Conservation (phyloP, 345 rosid species). For the Draba incana region DNA sequence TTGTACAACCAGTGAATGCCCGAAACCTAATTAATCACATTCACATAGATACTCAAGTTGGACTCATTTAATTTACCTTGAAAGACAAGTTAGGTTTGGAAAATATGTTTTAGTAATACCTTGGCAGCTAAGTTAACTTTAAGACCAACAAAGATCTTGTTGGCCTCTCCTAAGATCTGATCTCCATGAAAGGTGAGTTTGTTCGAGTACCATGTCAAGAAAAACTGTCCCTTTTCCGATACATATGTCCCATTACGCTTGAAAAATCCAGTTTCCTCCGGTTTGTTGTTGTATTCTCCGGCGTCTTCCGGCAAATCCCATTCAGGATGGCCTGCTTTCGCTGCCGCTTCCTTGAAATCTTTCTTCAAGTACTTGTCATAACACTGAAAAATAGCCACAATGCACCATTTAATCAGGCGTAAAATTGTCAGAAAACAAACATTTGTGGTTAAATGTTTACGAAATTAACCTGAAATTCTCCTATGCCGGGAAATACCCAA, state of each 20-base stretch:
- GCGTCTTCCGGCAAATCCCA: slow-evolving; percentile 81
- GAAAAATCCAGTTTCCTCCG: slow-evolving; percentile 68
- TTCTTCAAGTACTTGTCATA: slow-evolving; percentile 66
- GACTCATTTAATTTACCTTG: slow-evolving; percentile 21
- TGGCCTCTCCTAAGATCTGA: slow-evolving; percentile 78
- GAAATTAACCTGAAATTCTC: slow-evolving; percentile 71
- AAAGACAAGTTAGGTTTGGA: neutral
- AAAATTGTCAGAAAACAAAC: neutral
- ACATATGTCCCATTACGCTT: slow-evolving; percentile 60
- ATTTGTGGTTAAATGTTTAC: neutral
- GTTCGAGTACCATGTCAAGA: slow-evolving; percentile 79
- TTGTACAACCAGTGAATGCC: slow-evolving; percentile 91
- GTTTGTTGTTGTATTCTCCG: slow-evolving; percentile 66
- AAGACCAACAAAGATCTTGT: slow-evolving; percentile 64
- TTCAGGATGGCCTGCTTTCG: slow-evolving; percentile 67
- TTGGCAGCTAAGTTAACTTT: slow-evolving; percentile 83
- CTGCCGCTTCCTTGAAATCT: slow-evolving; percentile 68
- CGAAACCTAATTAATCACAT: slow-evolving; percentile 57
- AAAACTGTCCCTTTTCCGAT: slow-evolving; percentile 65
- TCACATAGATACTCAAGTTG: slow-evolving; percentile 11
- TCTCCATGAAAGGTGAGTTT: slow-evolving; percentile 76
- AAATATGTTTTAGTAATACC: slow-evolving; percentile 40
- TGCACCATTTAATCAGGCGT: neutral
- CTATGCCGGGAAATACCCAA: slow-evolving; percentile 83
- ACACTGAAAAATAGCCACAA: slow-evolving; percentile 52